Evolutionary conservation across 2,329 filamentous ascomycete genomes (phyloP).

Genomic region (Pezicula carpinea): DNA sequence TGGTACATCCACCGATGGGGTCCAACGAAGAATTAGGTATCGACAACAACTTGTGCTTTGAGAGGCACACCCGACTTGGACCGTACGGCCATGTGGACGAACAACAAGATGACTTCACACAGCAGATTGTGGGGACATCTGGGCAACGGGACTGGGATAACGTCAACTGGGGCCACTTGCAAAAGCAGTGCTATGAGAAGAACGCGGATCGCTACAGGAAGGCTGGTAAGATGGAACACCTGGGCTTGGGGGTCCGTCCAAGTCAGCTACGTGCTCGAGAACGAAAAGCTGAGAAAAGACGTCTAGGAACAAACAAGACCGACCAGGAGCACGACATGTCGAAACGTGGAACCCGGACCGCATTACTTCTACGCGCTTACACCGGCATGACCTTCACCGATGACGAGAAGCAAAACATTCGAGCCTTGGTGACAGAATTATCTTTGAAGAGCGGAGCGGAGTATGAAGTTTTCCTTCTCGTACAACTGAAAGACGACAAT

Average conservation of each 20-base stretch:
- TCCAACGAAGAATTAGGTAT: slow-evolving; percentile 54
- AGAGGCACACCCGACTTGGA: slow-evolving; percentile 63
- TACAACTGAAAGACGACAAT: slow-evolving; percentile 78
- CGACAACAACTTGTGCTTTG: slow-evolving; percentile 58
- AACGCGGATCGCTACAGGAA: slow-evolving; percentile 2
- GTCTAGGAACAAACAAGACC: neutral
- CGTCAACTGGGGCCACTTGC: slow-evolving; percentile 4
- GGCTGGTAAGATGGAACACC: neutral
- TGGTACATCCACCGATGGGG: slow-evolving; percentile 56
- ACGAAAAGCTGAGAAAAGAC: neutral
- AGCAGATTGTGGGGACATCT: neutral
- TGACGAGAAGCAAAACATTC: slow-evolving; percentile 37
- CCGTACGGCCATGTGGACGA: slow-evolving; percentile 44
- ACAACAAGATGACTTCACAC: neutral
- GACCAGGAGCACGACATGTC: neutral
- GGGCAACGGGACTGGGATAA: neutral
- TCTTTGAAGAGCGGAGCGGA: slow-evolving; percentile 74
- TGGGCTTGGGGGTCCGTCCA: neutral
- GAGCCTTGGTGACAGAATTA: slow-evolving; percentile 75
- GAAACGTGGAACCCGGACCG: slow-evolving; percentile 1
- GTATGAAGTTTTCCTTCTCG: slow-evolving; percentile 76
- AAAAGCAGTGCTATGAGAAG: slow-evolving; percentile 1
- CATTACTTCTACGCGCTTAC: slow-evolving; percentile 3
- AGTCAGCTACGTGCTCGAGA: neutral
- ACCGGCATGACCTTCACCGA: slow-evolving; percentile 3